Conservation (phyloP, 305 asterid species). For the Vinca major region DNA sequence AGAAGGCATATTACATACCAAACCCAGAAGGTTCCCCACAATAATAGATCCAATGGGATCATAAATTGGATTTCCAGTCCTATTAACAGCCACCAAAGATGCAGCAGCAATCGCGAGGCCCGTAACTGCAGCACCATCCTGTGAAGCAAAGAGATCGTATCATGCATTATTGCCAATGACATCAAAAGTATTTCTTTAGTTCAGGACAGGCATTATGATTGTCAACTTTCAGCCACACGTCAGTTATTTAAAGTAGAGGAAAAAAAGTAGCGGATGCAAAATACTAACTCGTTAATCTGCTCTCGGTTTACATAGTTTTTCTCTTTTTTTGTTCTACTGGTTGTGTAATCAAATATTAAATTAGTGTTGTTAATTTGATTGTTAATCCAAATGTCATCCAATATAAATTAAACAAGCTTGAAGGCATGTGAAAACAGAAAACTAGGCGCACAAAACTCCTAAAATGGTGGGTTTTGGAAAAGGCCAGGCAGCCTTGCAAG, state of each 20-base stretch:
- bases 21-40: conserved; percentile 94
- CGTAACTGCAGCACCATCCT: conserved; percentile 99
- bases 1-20: conserved; percentile 44
- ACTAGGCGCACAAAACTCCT: too few relatives aligned
- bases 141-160: conserved; percentile 25
- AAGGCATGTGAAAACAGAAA: too few relatives aligned
- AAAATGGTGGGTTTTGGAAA: too few relatives aligned
- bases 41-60: conserved; percentile 94
- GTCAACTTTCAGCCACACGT: neutral
- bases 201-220: neutral
- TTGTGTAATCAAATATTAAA: neutral
- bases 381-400: too few relatives aligned
- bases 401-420: neutral
- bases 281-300: neutral
- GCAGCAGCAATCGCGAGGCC: conserved; percentile 95
- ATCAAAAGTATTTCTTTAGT: conserved; percentile 10
- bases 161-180: conserved; percentile 16
- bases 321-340: neutral
- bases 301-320: neutral
- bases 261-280: too few relatives aligned
- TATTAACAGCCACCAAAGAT: conserved; percentile 81
- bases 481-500: neutral
- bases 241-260: neutral
- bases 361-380: neutral
- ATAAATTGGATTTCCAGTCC: conserved; percentile 88